Conservation (phyloP, 2,329 filamentous ascomycete genomes). For the Pyricularia pennisetigena region DNA sequence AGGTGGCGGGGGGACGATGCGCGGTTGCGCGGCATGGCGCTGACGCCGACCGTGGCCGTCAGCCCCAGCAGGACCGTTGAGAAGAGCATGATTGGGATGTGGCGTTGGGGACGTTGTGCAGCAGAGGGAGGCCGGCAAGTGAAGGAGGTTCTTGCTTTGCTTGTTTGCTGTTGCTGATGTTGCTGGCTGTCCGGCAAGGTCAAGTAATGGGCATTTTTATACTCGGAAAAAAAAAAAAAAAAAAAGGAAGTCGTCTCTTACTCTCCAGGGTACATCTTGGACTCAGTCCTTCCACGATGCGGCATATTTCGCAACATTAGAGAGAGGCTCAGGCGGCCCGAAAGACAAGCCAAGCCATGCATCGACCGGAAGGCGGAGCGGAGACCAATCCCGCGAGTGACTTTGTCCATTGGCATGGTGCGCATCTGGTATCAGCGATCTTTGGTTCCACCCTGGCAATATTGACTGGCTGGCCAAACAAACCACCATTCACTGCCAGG, state of each 20-base stretch:
- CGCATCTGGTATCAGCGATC: background rate
- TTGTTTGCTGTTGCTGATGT: background rate
- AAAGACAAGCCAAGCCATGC: background rate
- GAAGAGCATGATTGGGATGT: slow-evolving; percentile 10
- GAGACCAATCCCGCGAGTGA: background rate
- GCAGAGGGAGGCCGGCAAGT: background rate
- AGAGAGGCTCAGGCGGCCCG: slow-evolving; percentile 1
- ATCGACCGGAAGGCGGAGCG: background rate
- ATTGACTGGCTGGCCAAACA: background rate
- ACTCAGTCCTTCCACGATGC: background rate
- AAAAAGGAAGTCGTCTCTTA: background rate
- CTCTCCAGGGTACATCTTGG: background rate
- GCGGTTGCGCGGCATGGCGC: slow-evolving; percentile 9
- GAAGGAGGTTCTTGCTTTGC: background rate
- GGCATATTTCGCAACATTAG: background rate
- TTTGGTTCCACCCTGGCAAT: background rate
- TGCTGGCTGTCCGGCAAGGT: background rate
- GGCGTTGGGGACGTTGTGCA: background rate
- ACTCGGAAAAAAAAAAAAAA: background rate
- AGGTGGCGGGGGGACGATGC: background rate
- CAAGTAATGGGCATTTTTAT: background rate
- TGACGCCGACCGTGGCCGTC: slow-evolving; percentile 10
- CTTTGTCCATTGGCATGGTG: background rate
- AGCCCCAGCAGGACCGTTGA: slow-evolving; percentile 11
- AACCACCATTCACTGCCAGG: background rate